Evolutionary conservation across 805 yeast species (phyloP), one percentile per base, ranked within the genome.

Genomic region (Wickerhamomyces ciferrii): DNA sequence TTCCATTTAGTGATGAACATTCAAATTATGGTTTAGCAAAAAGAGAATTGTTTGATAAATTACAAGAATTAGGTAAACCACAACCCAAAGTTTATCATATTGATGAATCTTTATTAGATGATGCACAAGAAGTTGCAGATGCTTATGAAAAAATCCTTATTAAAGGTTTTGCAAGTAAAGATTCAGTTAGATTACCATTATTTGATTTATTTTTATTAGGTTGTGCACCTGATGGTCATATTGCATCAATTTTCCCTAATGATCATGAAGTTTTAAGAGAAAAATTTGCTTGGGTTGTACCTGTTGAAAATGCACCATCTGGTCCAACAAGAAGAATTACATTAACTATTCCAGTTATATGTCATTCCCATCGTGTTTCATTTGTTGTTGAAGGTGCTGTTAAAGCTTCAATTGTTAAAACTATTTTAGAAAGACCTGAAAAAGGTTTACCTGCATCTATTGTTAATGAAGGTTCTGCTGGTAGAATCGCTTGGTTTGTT

Each of bases 201-300:
- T 92, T 94, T 69, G 98, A 94, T 66, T 70, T 94, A 45, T 78
- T 94, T 51, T 71, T 94, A 53, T 74, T 94, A 48, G 99, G 99
- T 23, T 92, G 98, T 73, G 99, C 99, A 1, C 98, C 98, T 3
- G 99, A 92, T 66, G 99, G 99, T 20, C 99, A 92, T 66, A 87
- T 89, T 60, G 96, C 97, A 44, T 89, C 96, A n/a, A 76, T 92
- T 46, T 92, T 92, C 73, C 99, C 99, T 20, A 84, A 85, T 62
- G 70, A 68, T 51, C 94, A 87, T 60, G 94, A 87, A 55, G 84
- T 87, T 46, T 71, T 92, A 53, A 77, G 97, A 61, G 99, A 92
- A 65, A 79, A 84, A 51, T 76, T 85, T 55, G 97, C 97, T 1
- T 92, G 98, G 97, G 91, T 91, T 52, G 86, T 88, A 23, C 96